Conservation (phyloP, 768 basidiomycete species). For the Leucocoprinus leucothites region DNA sequence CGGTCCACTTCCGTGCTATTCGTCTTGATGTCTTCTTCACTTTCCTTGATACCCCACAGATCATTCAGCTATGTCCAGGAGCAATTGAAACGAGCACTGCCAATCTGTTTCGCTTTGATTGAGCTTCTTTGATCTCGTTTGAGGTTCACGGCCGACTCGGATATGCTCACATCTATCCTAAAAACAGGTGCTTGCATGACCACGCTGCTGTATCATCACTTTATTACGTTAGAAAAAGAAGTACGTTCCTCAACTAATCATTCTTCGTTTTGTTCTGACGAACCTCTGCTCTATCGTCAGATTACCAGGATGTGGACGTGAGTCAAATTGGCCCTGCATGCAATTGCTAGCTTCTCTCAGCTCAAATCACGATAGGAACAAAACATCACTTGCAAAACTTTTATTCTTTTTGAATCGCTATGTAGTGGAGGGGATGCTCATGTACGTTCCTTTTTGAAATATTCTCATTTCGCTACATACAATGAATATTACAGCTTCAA, state of each 20-base stretch:
- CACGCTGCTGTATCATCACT: slow-evolving; percentile 23
- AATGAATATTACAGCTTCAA: slow-evolving; percentile 19
- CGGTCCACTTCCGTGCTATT: too few species aligned
- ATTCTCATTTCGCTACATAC: neutral
- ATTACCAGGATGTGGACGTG: slow-evolving; percentile 23
- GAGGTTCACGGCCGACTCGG: neutral
- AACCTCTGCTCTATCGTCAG: slow-evolving; percentile 11
- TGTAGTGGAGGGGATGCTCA: slow-evolving; percentile 23
- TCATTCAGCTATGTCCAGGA: too few species aligned
- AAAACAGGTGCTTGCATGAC: slow-evolving; percentile 24
- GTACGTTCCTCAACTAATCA: too few species aligned
- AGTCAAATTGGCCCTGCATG: slow-evolving; percentile 3
- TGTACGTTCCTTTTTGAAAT: slow-evolving; percentile 14
- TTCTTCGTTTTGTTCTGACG: neutral
- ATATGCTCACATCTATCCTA: neutral
- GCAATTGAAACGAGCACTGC: too few species aligned
- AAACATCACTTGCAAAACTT: slow-evolving; percentile 21
- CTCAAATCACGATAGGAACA: too few species aligned
- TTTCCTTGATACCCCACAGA: too few species aligned
- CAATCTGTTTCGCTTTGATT: too few species aligned
- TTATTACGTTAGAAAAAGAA: slow-evolving; percentile 23
- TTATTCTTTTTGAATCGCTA: slow-evolving; percentile 26
- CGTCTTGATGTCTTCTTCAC: too few species aligned
- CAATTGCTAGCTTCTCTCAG: too few species aligned
- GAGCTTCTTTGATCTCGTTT: neutral